Evolutionary conservation across 768 basidiomycete species (phyloP).

Genomic region (Rhizopogon vinicolor): DNA sequence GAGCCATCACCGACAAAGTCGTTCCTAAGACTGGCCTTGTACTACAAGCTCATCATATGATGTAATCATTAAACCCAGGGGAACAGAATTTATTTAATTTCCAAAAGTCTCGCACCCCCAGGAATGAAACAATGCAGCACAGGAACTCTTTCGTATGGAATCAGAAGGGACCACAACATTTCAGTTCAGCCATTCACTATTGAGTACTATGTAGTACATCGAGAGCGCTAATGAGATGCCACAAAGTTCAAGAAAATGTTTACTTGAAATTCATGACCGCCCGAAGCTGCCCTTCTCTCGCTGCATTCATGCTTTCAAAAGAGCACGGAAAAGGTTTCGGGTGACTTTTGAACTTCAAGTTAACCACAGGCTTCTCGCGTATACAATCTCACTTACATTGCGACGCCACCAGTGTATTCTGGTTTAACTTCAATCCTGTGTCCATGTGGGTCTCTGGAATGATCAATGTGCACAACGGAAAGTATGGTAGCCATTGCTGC

Average conservation of each 20-base stretch:
- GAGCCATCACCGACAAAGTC: too few relatives aligned
- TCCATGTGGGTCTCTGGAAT: neutral
- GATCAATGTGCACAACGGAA: neutral
- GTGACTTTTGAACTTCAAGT: neutral
- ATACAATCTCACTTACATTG: neutral
- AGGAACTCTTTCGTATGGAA: too few relatives aligned
- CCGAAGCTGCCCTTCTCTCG: neutral
- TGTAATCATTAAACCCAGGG: too few relatives aligned
- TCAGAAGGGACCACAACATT: too few relatives aligned
- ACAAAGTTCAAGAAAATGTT: neutral
- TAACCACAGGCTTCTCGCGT: neutral
- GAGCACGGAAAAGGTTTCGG: neutral
- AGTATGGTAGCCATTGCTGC: neutral
- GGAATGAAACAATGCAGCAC: too few relatives aligned
- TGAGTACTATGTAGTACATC: too few relatives aligned
- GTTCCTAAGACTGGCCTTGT: too few relatives aligned
- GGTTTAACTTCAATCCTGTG: neutral
- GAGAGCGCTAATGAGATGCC: too few relatives aligned
- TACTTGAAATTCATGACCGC: neutral
- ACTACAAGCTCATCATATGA: too few relatives aligned
- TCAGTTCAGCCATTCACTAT: too few relatives aligned
- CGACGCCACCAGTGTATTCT: neutral
- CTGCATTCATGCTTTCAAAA: neutral
- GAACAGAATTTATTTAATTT: too few relatives aligned
- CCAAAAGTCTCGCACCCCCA: too few relatives aligned